A percentile compares a stretch with the other conserved stretches of the same genome.
These are phyloP conservation scores for Trichophyton mentagrophytes DNA, from an alignment of 2,329 filamentous ascomycete species.

Conservation along the genomic window DNA sequence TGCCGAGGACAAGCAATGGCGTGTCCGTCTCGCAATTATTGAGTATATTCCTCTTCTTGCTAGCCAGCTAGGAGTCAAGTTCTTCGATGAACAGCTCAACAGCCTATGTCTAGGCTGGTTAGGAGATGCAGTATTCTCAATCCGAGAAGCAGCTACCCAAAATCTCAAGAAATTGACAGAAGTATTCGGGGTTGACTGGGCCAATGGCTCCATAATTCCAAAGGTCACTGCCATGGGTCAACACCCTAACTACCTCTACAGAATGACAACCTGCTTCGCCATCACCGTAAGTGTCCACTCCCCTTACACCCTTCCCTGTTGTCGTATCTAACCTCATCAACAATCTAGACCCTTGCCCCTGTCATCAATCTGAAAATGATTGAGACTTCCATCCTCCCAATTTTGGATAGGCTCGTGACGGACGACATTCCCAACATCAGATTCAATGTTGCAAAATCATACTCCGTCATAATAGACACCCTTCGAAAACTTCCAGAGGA, in stretches of 20 bases:
- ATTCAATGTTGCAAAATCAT: slow-evolving; percentile 98
- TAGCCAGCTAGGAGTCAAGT: slow-evolving; percentile 87
- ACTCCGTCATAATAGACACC: slow-evolving; percentile 77
- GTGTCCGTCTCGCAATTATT: slow-evolving; percentile 93
- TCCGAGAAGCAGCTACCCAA: slow-evolving; percentile 90
- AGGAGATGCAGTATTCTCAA: slow-evolving; percentile 96
- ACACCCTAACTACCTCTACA: slow-evolving; percentile 96
- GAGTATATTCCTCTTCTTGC: slow-evolving; percentile 97
- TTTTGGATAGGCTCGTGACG: slow-evolving; percentile 83
- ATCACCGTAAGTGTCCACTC: slow-evolving; percentile 63
- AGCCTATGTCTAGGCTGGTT: slow-evolving; percentile 97
- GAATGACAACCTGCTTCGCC: slow-evolving; percentile 99
- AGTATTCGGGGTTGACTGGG: slow-evolving; percentile 97
- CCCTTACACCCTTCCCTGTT: background rate
- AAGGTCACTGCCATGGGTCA: slow-evolving; percentile 98
- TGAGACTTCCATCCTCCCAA: slow-evolving; percentile 81
- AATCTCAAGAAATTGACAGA: slow-evolving; percentile 98
- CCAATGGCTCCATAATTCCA: slow-evolving; percentile 89
- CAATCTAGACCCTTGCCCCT: slow-evolving; percentile 67
- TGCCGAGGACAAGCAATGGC: slow-evolving; percentile 98
- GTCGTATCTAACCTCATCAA: slow-evolving; percentile 5
- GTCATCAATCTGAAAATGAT: slow-evolving; percentile 92
- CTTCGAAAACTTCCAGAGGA: slow-evolving; percentile 80
- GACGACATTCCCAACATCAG: slow-evolving; percentile 98
- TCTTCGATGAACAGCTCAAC: slow-evolving; percentile 96